Base-by-base conservation (phyloP, 495 filamentous ascomycete genomes). In the Letharia columbiana region DNA sequence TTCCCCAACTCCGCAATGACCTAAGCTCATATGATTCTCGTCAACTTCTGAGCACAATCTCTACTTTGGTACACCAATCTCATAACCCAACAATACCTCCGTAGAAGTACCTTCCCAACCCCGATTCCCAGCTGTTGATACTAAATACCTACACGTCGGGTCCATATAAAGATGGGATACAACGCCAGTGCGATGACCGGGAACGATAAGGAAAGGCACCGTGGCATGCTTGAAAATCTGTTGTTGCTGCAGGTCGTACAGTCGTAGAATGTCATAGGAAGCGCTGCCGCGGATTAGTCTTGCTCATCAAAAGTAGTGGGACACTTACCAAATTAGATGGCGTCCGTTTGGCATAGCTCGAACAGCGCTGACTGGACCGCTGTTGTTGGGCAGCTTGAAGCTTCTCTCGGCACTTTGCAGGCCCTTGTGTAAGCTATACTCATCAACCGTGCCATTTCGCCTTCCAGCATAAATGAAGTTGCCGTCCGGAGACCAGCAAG, bases 81-180 rank as follows among this genome's bases (percentile, higher is more conserved):
- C 94, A 75, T 98, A 98, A 59, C 94, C 94, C 52, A 98, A 82
- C 40, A 97, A 75, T 12, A 94, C 91, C 78, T 98, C 94, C 2
- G 94, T 97, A 39, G 82, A 87, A 40, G 80, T 85, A n/a, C 94
- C 94, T 74, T 98, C 95, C 95, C 95, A 98, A 4, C 94, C 94
- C 61, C 94, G 78, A 68, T 92, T 97, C 2, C 94, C 94, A 41
- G 89, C 91, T 3, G 90, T 87, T 3, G 90, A 93, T 58, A 98
- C 83, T 86, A 98, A 91, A 74, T 91, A 96, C 42, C 87, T 82
- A 70, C 91, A 94, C 0, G 90, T 91, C 39, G 90, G 89, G 74
- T 98, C 94, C 60, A 96, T 80, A 71, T 91, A 91, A 37, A 96
- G 75, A 66, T 84, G 82, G 0, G 88, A 90, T 57, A 96, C 92